phyloP scores from a whole-genome alignment of 805 yeast species.

The Starmerella potacharoeniae region DNA sequence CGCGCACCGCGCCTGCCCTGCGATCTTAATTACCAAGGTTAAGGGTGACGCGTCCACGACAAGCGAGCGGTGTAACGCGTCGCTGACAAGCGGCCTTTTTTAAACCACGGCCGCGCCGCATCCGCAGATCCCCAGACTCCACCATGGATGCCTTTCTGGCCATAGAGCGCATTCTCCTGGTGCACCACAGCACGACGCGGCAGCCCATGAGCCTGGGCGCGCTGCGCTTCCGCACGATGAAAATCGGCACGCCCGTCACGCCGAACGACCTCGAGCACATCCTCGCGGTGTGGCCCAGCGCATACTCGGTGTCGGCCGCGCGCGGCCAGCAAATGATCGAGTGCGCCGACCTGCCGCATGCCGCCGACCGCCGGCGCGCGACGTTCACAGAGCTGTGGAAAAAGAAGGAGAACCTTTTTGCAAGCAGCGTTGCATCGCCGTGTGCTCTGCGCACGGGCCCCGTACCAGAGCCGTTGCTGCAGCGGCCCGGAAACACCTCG shows the following conservation, averaged over 20 bases:
- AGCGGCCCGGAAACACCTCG: background rate
- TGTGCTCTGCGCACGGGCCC: background rate
- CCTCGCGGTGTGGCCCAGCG: conserved; percentile 20
- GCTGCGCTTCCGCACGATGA: conserved; percentile 19
- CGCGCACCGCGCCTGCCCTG: background rate
- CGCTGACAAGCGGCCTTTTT: background rate
- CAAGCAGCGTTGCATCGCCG: background rate
- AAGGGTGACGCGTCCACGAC: conserved; percentile 1
- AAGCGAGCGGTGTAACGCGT: background rate
- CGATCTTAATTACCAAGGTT: background rate
- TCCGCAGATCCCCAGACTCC: no score
- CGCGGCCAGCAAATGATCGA: conserved; percentile 9
- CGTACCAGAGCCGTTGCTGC: background rate
- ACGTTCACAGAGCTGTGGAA: conserved; percentile 4
- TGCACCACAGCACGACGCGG: conserved; percentile 20
- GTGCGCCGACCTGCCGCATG: conserved; percentile 14
- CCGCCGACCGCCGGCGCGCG: conserved; percentile 1
- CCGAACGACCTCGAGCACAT: conserved; percentile 20
- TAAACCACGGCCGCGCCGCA: background rate
- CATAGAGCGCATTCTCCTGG: conserved; percentile 21
- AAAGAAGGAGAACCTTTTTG: conserved; percentile 10
- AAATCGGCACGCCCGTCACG: conserved; percentile 18
- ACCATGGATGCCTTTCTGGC: conserved; percentile 20
- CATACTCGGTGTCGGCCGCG: conserved; percentile 18
- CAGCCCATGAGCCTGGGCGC: conserved; percentile 20